phyloP scores from a whole-genome alignment of 768 basidiomycete species.

The Termitomyces heimii region DNA sequence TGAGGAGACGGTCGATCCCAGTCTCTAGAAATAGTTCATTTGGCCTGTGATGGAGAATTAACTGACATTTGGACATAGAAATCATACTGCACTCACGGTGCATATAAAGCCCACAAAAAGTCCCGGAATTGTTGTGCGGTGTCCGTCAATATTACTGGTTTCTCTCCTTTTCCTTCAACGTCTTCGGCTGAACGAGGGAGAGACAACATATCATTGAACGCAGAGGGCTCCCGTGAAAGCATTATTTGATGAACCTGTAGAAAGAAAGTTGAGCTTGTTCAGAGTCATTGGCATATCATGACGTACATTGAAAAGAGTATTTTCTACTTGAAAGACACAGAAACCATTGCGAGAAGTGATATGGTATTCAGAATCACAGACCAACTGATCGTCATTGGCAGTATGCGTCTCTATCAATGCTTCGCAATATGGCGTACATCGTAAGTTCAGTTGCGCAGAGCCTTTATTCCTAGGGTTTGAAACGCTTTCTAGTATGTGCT shows the following conservation, averaged over 20 bases:
- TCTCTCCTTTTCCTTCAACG: conserved; percentile 23
- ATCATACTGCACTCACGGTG: conserved; percentile 32
- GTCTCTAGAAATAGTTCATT: conserved; percentile 30
- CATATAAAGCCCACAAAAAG: conserved; percentile 44
- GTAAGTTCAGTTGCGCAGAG: conserved; percentile 12
- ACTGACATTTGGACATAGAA: neutral
- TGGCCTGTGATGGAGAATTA: conserved; percentile 21
- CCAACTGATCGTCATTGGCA: conserved; percentile 10
- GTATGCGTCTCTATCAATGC: conserved; percentile 1
- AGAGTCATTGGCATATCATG: neutral
- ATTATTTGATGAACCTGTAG: conserved; percentile 39
- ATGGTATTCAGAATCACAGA: conserved; percentile 28
- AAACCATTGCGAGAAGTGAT: conserved; percentile 38
- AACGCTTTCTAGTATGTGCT: conserved; percentile 19
- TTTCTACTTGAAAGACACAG: conserved; percentile 53
- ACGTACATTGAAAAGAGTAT: conserved; percentile 58
- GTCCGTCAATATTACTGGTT: conserved; percentile 34
- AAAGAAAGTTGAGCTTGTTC: neutral
- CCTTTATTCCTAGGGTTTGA: conserved; percentile 7
- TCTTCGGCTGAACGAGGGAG: conserved; percentile 22
- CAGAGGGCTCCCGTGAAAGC: conserved; percentile 34
- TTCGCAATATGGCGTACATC: conserved; percentile 7
- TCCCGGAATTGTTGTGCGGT: conserved; percentile 40
- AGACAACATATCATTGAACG: conserved; percentile 35
- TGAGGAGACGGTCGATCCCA: conserved; percentile 35